Evolutionary conservation across 2,329 filamentous ascomycete species (phyloP), one percentile per base, ranked within the genome.

Genomic region (Penicillium sclerotiorum): DNA sequence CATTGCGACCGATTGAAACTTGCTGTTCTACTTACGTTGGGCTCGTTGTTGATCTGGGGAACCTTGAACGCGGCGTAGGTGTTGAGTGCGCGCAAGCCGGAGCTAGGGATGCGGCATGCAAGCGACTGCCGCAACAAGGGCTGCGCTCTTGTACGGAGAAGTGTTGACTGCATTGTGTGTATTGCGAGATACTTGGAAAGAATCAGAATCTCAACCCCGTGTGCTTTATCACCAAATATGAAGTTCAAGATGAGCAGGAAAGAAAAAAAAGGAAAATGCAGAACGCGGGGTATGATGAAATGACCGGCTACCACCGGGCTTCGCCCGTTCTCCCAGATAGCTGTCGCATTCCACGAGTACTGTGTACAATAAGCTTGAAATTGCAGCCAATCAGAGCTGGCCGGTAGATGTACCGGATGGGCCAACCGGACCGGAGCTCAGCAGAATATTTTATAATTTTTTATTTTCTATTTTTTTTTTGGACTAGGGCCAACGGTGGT

Each of bases 31-130:
- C 89, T 72, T 74, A 96, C 92, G 71, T 96, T 99, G n/a, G 90
- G 90, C 77, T 99, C 94, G 70, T 99, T 99, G 68, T 83, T 78
- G 62, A 96, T 84, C 56, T 85, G 85, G 42, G 94, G 94, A 44
- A 92, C 83, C 78, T 90, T 93, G 82, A 96, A 97, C 53, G 84
- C 81, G 42, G 91, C 92, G 57, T 95, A 79, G 7, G 85, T 87
- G 85, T 64, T 62, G 37, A 69, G 61, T 18, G 60, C 53, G 35
- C 67, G 62, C 25, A 55, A 56, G 51, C 49, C 58, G 22, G 58
- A 50, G 59, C 49, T 48, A 47, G 51, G 53, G 49, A 55, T 48
- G 52, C 58, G 52, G 49, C 41, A 58, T 50, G 54, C 47, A 32
- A 55, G 50, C 48, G 46, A 48, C 57, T 56, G 48, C 51, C 59